Percentiles rank a stretch among this genome's conserved stretches.
phyloP scores from a whole-genome alignment of 2,329 filamentous ascomycete species.

The Fusarium sp. region DNA sequence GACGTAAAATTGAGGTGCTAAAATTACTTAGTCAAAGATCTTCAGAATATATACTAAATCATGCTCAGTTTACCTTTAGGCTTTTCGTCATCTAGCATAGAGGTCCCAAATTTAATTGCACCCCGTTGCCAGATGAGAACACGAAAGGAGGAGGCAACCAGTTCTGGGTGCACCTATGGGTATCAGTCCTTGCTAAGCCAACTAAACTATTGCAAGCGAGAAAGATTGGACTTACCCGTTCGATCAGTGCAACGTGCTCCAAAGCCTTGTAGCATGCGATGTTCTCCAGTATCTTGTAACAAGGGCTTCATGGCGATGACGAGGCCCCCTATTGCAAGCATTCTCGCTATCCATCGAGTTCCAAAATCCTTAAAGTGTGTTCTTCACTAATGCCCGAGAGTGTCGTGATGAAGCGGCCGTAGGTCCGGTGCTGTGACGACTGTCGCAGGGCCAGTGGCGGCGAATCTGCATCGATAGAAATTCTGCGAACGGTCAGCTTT shows the following conservation, averaged over 20 bases:
- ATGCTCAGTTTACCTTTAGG: too few species aligned
- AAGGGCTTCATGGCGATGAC: too few species aligned
- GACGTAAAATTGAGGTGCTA: accelerated
- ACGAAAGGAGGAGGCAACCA: neutral
- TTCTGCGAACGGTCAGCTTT: neutral
- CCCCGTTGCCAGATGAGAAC: accelerated
- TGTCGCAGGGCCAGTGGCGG: accelerated
- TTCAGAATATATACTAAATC: accelerated
- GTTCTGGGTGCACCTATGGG: neutral
- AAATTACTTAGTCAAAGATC: accelerated
- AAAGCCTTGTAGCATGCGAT: too few species aligned
- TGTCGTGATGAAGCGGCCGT: too few species aligned
- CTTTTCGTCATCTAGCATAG: too few species aligned
- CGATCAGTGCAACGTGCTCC: too few species aligned
- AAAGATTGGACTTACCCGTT: too few species aligned
- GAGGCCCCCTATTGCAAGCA: neutral
- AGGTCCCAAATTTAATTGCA: accelerated
- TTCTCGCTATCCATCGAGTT: neutral
- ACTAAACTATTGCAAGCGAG: too few species aligned
- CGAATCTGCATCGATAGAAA: accelerated
- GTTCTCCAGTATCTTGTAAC: accelerated
- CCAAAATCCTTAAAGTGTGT: neutral
- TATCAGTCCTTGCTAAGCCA: accelerated
- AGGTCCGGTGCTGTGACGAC: neutral
- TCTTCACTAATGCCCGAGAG: accelerated